Percentiles rank a stretch among this genome's conserved stretches.
These are phyloP conservation scores for Cutaneotrichosporon cutaneum DNA, from an alignment of 1,284 basidiomycete genomes.

Conservation along the genomic window DNA sequence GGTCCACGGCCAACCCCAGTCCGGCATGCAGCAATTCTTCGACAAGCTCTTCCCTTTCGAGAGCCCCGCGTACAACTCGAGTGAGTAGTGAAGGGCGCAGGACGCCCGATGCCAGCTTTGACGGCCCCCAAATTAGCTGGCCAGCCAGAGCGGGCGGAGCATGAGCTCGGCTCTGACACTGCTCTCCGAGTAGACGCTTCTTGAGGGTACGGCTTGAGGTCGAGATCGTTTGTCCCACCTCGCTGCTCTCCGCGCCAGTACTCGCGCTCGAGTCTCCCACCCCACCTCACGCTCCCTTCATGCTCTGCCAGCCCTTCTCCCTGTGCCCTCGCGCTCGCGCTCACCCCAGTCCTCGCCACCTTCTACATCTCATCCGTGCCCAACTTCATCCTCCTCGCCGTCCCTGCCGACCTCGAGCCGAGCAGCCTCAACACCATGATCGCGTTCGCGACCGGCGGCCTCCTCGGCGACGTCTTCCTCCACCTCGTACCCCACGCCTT, in stretches of 20 bases:
- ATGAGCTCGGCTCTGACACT: no score
- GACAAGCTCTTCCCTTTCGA: slow-evolving; percentile 77
- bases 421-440: slow-evolving; percentile 86
- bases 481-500: slow-evolving; percentile 86
- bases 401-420: slow-evolving; percentile 76
- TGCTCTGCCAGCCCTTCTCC: no score
- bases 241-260: no score
- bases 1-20: slow-evolving; percentile 14
- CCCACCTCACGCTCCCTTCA: no score
- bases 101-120: no score
- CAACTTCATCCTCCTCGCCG: slow-evolving; percentile 87
- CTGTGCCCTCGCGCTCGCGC: background rate
- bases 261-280: no score
- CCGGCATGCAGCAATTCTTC: slow-evolving; percentile 60
- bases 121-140: no score
- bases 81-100: slow-evolving; percentile 52
- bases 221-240: no score
- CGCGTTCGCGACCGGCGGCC: slow-evolving; percentile 65
- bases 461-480: slow-evolving; percentile 84
- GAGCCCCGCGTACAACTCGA: slow-evolving; percentile 74
- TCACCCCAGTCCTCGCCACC: slow-evolving; percentile 67
- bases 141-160: no score
- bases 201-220: no score
- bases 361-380: slow-evolving; percentile 92
- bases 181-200: no score